These are phyloP conservation scores for Phytopythium vexans DNA, from an alignment of 352 stramenopile genomes.

Conservation along the genomic window DNA sequence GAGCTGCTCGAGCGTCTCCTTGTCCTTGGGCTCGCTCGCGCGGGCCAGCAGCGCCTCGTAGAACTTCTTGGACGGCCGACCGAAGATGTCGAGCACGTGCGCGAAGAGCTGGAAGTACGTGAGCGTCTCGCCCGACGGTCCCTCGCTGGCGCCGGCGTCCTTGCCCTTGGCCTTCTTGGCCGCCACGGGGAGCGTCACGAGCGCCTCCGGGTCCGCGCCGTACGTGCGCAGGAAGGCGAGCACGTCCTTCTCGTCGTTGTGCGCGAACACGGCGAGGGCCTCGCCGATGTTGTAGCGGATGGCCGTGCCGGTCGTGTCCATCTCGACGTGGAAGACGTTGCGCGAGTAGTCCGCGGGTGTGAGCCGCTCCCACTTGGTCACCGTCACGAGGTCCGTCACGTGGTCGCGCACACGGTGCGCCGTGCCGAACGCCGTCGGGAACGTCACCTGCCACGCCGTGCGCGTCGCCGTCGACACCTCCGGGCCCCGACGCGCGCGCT, in stretches of 20 bases:
- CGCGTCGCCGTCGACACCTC: slow-evolving; percentile 51
- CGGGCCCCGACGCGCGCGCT: slow-evolving; percentile 27
- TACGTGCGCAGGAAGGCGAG: slow-evolving; percentile 66
- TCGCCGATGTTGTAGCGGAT: slow-evolving; percentile 87
- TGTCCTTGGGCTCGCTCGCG: slow-evolving; percentile 73
- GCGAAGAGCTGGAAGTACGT: slow-evolving; percentile 83
- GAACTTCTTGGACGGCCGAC: slow-evolving; percentile 80
- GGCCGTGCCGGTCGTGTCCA: slow-evolving; percentile 76
- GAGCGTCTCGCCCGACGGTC: slow-evolving; percentile 53
- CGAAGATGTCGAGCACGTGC: slow-evolving; percentile 83
- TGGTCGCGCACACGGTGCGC: slow-evolving; percentile 57
- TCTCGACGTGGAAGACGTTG: slow-evolving; percentile 86
- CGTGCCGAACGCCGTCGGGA: slow-evolving; percentile 51
- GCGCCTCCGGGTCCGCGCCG: slow-evolving; percentile 57
- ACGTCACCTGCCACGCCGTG: slow-evolving; percentile 68
- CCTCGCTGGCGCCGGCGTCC: slow-evolving; percentile 16
- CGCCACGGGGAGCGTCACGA: slow-evolving; percentile 63
- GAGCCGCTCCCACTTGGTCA: slow-evolving; percentile 79
- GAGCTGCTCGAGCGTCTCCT: slow-evolving; percentile 42
- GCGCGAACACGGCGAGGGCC: slow-evolving; percentile 77
- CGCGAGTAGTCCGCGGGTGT: slow-evolving; percentile 78
- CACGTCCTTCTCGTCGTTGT: slow-evolving; percentile 80
- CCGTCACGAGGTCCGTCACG: slow-evolving; percentile 63
- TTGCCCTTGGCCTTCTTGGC: slow-evolving; percentile 51
- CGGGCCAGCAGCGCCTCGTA: slow-evolving; percentile 65